phyloP scores from a whole-genome alignment of 2,329 filamentous ascomycete species.

The Chlorencoelia australis region DNA sequence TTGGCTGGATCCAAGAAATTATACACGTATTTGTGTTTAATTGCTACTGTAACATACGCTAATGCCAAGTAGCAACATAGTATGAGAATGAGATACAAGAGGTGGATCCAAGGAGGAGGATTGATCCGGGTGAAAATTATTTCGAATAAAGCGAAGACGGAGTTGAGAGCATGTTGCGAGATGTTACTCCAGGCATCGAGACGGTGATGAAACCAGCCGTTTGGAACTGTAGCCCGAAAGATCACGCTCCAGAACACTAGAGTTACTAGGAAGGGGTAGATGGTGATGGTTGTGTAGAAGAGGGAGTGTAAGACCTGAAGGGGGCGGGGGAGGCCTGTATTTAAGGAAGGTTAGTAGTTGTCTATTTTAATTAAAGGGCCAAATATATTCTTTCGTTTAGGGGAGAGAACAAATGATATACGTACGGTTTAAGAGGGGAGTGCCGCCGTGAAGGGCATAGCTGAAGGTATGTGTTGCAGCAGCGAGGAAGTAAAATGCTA shows the following conservation, averaged over 20 bases:
- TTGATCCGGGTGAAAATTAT: constrained; percentile 57
- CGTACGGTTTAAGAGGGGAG: constrained; percentile 47
- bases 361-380: too few relatives aligned
- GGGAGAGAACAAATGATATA: too few relatives aligned
- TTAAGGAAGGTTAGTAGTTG: too few relatives aligned
- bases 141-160: constrained; percentile 65
- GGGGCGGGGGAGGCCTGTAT: constrained; percentile 47
- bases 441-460: constrained; percentile 48
- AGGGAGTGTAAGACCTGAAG: constrained; percentile 56
- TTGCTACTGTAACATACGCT: constrained; percentile 62
- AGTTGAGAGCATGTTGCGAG: constrained; percentile 68
- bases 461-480: constrained; percentile 57
- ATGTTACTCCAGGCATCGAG: constrained; percentile 56
- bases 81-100: constrained; percentile 59
- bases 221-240: constrained; percentile 34
- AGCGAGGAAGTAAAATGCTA: constrained; percentile 68
- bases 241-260: constrained; percentile 61
- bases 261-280: constrained; percentile 59
- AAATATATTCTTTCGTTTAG: too few relatives aligned
- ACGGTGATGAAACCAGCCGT: constrained; percentile 29
- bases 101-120: constrained; percentile 52
- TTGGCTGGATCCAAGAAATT: constrained; percentile 56
- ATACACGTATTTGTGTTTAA: constrained; percentile 68
- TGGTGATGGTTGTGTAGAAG: constrained; percentile 52
- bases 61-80: constrained; percentile 62